phyloP scores from a whole-genome alignment of 1,284 basidiomycete species.

The Cryptococcus neoformans region DNA sequence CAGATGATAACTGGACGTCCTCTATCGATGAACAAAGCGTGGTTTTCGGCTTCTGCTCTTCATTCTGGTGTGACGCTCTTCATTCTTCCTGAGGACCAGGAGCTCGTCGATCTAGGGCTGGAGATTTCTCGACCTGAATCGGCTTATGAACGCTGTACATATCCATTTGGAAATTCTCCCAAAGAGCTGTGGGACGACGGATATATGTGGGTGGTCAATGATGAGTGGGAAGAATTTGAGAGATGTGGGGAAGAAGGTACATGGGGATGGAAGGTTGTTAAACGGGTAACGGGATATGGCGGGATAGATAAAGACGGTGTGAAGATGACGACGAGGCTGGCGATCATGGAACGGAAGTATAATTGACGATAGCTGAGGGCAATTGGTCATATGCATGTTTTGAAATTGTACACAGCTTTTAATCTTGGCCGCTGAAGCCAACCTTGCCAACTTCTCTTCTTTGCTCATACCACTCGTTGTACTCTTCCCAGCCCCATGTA shows the following conservation, averaged over 20 bases:
- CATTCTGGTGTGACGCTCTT: neutral
- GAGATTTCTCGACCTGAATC: neutral
- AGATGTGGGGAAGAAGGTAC: neutral
- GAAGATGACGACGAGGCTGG: neutral
- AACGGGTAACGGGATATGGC: neutral
- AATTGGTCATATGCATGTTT: no score
- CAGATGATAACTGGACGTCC: neutral
- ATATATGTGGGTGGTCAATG: neutral
- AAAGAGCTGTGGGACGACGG: neutral
- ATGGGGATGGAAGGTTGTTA: neutral
- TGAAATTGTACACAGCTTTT: no score
- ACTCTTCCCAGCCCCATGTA: conserved; percentile 45
- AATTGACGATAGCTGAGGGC: no score
- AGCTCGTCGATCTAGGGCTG: neutral
- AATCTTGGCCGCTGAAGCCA: no score
- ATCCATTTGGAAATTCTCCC: neutral
- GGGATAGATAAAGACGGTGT: neutral
- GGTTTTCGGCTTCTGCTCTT: neutral
- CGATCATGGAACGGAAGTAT: neutral
- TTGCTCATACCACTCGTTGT: conserved; percentile 81
- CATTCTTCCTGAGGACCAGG: neutral
- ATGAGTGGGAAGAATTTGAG: neutral
- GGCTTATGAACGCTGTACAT: conserved; percentile 1
- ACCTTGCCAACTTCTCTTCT: conserved; percentile 33
- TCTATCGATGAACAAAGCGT: neutral